Conservation (phyloP, 306 rosid genomes). For the Prunus mume region DNA sequence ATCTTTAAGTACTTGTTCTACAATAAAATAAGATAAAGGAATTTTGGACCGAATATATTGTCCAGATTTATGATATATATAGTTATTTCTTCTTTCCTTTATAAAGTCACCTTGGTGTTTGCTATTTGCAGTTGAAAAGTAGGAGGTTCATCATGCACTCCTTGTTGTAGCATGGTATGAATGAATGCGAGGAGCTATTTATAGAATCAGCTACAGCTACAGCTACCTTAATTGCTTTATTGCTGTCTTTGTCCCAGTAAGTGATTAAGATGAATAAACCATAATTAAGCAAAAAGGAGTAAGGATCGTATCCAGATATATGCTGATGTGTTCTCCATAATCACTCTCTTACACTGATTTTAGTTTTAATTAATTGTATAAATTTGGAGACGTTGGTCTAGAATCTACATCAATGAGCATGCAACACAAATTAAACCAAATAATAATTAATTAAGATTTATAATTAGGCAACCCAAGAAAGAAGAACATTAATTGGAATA, state of each 20-base stretch:
- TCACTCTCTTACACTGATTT: neutral
- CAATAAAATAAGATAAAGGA: neutral
- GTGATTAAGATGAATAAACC: neutral
- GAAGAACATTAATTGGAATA: slow-evolving; percentile 14
- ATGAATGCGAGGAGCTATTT: too few species aligned
- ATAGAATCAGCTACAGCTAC: too few species aligned
- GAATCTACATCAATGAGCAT: slow-evolving; percentile 15
- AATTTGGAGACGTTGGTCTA: slow-evolving; percentile 6
- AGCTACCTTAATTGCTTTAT: too few species aligned
- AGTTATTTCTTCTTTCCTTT: too few species aligned
- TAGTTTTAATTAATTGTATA: neutral
- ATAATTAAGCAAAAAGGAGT: neutral
- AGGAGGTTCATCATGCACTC: neutral
- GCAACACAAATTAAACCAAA: neutral
- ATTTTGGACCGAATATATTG: neutral
- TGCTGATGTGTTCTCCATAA: slow-evolving; percentile 11
- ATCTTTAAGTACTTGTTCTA: neutral
- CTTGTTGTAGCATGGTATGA: too few species aligned
- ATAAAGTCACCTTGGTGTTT: neutral
- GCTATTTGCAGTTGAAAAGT: too few species aligned
- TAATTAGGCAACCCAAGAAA: slow-evolving; percentile 10
- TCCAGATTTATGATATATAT: too few species aligned
- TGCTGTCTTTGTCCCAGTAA: too few species aligned
- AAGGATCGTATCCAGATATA: neutral
- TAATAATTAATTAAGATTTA: neutral